Evolutionary conservation across 78 protist species (phyloP).

Genomic region (Dictyostelium citrinum): DNA sequence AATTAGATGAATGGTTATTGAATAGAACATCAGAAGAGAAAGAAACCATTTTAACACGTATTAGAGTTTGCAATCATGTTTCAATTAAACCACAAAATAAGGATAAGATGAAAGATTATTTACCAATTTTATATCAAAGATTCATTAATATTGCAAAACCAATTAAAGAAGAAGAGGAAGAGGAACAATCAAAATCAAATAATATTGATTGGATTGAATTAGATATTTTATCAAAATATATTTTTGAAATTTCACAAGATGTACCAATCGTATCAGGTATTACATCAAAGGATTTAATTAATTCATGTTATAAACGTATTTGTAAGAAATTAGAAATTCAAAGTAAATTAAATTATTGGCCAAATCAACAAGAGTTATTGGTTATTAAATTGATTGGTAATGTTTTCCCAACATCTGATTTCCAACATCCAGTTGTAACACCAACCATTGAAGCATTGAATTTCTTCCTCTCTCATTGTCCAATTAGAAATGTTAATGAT

Average conservation of each 20-base stretch:
- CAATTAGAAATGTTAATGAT: constrained; percentile 47
- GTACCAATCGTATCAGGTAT: constrained; percentile 11
- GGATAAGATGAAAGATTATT: constrained; percentile 68
- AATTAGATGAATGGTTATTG: constrained; percentile 64
- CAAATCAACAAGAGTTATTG: constrained; percentile 41
- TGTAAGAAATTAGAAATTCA: background rate
- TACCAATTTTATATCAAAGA: constrained; percentile 50
- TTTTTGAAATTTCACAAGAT: constrained; percentile 58
- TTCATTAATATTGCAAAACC: background rate
- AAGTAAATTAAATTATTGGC: constrained; percentile 35
- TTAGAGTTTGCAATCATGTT: constrained; percentile 74
- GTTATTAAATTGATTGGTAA: constrained; percentile 42
- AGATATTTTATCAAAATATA: constrained; percentile 1
- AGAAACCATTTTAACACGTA: constrained; percentile 24
- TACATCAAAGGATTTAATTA: background rate
- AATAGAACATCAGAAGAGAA: constrained; percentile 34
- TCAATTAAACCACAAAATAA: constrained; percentile 79
- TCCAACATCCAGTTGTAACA: constrained; percentile 67
- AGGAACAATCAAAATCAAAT: background rate
- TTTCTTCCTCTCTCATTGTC: constrained; percentile 44
- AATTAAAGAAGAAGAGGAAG: background rate
- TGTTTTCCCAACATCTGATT: constrained; percentile 73
- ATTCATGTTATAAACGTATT: constrained; percentile 13
- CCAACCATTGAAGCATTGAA: constrained; percentile 44
- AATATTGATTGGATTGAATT: constrained; percentile 37